Base-by-base conservation (phyloP, 1,284 basidiomycete species). In the Gymnopus androsaceus region DNA sequence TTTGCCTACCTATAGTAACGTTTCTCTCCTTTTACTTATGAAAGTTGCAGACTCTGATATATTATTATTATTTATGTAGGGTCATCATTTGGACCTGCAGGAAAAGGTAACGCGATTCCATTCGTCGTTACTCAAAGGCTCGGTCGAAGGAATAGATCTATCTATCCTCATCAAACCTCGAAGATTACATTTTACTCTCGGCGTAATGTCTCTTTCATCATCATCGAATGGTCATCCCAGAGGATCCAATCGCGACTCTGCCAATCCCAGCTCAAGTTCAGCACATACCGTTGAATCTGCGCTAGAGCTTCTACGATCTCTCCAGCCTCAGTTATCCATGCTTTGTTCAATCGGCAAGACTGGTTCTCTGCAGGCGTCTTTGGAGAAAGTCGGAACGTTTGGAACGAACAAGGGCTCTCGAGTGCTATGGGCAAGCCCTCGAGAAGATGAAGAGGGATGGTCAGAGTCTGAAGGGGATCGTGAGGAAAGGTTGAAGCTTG, bases 111-210 rank as follows among this genome's bases (percentile, higher is more conserved):
- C 71, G 0, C 51, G 69, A 0, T 84, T 88, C 58, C 81, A 84
- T 31, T 61, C 61, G 37, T 72, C 72, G 3, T 67, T 87, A 19
- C 70, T 67, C 15, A 4, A 44, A 75, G 2, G 61, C 61, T 4
- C 59, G 57, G 74, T 88, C 6, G 68, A 76, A 0, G 88, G 88
- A 0, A 70, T 90, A 5, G 83, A 90, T 66, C 63, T 62, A 14
- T 75, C 77, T 2, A 81, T 90, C 62, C 66, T 87, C 48, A 75
- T 89, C 51, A 74, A 83, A 25, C 80, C 87, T 0, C 76, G 84
- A 9, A 69, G 88, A 14, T 69, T 89, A 41, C 88, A 90, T 64
- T 69, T 90, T 55, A 90, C 87, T 0, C 71, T 90, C 2, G 88
- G 87, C 2, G 85, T 88, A 1, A 87, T 90, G 84, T 70, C 78